Evolutionary conservation across 169 alveolate species (phyloP).

Genomic region (Plasmodium relictum): DNA sequence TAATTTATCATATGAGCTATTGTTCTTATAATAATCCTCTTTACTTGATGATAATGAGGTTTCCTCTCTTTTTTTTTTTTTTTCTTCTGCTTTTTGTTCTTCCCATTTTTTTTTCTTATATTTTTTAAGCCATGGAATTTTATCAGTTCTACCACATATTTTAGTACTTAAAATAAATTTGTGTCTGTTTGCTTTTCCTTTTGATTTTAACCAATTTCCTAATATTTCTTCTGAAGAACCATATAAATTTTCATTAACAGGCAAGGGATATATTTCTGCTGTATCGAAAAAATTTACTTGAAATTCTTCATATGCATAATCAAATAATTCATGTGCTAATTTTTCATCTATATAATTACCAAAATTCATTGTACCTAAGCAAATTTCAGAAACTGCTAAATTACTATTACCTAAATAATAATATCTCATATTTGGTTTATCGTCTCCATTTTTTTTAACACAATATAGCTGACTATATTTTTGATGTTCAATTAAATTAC

Average conservation of each 20-base stretch:
- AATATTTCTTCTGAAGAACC: conserved; percentile 85
- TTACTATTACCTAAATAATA: conserved; percentile 83
- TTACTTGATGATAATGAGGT: too few species aligned
- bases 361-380: conserved; percentile 92
- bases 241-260: conserved; percentile 79
- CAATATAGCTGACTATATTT: conserved; percentile 69
- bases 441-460: conserved; percentile 66
- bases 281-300: conserved; percentile 89
- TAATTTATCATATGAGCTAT: conserved; percentile 27
- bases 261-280: conserved; percentile 91
- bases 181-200: conserved; percentile 79
- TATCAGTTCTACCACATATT: conserved; percentile 81
- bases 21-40: background rate
- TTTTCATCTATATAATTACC: conserved; percentile 85
- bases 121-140: conserved; percentile 79
- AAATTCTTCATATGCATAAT: conserved; percentile 86
- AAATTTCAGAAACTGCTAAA: conserved; percentile 86
- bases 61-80: background rate
- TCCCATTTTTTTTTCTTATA: conserved; percentile 16
- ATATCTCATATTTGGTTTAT: conserved; percentile 78
- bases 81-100: background rate
- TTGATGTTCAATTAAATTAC: conserved; percentile 74
- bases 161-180: conserved; percentile 86
- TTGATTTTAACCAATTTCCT: conserved; percentile 81
- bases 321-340: conserved; percentile 83